phyloP scores from a whole-genome alignment of 257 asterid genomes.

The Echium plantagineum region DNA sequence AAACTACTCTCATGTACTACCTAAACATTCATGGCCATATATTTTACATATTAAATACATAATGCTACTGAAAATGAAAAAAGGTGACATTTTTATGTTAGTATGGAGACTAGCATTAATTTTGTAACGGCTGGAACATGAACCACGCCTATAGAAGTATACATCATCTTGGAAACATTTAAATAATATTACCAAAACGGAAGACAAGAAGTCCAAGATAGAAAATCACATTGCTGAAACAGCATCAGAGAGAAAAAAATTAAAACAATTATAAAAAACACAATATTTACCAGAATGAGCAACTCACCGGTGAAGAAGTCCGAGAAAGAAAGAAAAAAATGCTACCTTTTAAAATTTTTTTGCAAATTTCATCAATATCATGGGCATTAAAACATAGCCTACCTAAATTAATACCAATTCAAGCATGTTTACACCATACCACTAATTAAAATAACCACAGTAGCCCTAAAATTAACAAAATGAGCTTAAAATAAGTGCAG shows the following conservation, averaged over 20 bases:
- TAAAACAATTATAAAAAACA: no score
- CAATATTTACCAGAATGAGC: no score
- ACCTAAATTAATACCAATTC: no score
- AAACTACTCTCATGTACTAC: conserved; percentile 1
- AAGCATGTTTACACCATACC: no score
- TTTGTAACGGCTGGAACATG: conserved; percentile 15
- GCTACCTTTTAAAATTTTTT: no score
- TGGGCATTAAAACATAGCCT: no score
- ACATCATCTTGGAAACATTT: conserved; percentile 72
- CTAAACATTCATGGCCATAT: conserved; percentile 20
- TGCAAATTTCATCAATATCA: no score
- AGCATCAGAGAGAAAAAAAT: conserved; percentile 19
- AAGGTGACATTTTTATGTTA: not conserved
- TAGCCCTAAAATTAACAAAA: no score
- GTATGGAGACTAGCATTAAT: conserved; percentile 17
- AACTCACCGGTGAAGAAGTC: conserved; percentile 6
- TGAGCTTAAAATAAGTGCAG: no score
- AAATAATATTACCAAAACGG: conserved; percentile 46
- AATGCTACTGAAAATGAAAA: conserved; percentile 11
- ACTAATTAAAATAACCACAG: no score
- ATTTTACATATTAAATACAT: conserved; percentile 5
- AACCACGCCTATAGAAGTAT: conserved; percentile 41
- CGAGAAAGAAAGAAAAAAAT: conserved; percentile 7
- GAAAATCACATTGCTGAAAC: conserved; percentile 29
- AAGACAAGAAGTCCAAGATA: conserved; percentile 80